A percentile compares a stretch with the other conserved stretches of the same genome.
Evolutionary conservation across 768 basidiomycete genomes (phyloP).

Genomic region (Phanerochaete carnosa): DNA sequence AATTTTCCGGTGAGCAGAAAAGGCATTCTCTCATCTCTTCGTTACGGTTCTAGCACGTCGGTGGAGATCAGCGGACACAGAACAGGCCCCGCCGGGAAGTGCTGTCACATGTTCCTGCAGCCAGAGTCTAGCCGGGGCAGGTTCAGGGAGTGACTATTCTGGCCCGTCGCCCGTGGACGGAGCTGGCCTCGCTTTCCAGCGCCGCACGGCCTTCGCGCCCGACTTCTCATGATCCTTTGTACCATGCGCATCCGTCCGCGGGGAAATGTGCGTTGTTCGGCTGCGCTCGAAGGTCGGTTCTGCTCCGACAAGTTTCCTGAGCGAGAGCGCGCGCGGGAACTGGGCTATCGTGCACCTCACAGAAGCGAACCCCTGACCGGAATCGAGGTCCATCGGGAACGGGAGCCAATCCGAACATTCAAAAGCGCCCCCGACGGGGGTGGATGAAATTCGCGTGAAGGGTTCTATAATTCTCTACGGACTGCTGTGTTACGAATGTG

Average conservation of each 20-base stretch:
- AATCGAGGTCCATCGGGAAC: neutral
- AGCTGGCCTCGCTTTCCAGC: neutral
- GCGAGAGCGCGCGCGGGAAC: neutral
- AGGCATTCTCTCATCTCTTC: constrained; percentile 5
- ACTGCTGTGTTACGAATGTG: neutral
- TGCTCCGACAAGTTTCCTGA: constrained; percentile 10
- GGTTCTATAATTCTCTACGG: neutral
- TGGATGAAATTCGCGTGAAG: neutral
- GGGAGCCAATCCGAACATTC: neutral
- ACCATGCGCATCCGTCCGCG: neutral
- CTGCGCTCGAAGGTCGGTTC: neutral
- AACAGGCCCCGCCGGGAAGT: constrained; percentile 9
- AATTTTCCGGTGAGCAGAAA: constrained; percentile 9
- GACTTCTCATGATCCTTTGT: neutral
- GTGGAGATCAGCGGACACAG: constrained; percentile 13
- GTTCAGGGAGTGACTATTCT: constrained; percentile 4
- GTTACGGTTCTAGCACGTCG: constrained; percentile 4
- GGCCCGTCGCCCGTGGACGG: constrained; percentile 1
- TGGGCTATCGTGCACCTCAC: neutral
- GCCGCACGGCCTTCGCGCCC: neutral
- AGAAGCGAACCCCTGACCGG: neutral
- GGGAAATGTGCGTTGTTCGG: neutral
- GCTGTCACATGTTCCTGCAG: constrained; percentile 7
- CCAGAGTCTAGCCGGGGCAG: constrained; percentile 3
- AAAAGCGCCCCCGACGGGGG: neutral